Conservation (phyloP, 148 eudicot species). For the Limonium bicolor region DNA sequence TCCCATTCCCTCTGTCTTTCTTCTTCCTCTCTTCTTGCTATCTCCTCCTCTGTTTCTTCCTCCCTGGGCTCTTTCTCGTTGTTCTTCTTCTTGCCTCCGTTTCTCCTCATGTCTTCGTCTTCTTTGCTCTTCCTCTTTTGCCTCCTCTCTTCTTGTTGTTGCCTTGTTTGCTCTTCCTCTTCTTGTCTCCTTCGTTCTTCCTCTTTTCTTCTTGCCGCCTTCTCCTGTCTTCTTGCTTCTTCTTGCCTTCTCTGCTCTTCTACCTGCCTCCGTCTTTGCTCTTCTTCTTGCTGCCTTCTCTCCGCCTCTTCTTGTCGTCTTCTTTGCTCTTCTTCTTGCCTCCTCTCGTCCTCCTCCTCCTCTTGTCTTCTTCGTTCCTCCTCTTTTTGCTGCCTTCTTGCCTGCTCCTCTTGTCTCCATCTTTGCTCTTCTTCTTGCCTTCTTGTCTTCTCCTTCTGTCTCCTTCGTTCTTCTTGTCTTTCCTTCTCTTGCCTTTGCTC, state of each 20-base stretch:
- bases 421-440: background rate
- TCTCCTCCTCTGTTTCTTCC: constrained; percentile 3
- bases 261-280: constrained; percentile 1
- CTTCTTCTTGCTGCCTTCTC: background rate
- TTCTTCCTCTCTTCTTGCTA: too few species aligned
- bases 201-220: background rate
- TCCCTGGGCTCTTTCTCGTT: constrained; percentile 4
- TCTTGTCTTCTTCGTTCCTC: background rate
- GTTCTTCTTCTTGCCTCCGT: constrained; percentile 3
- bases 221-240: background rate
- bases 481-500: background rate
- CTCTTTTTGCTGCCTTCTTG: background rate
- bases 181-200: background rate
- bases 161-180: background rate
- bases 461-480: background rate
- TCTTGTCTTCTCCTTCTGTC: constrained; percentile 6
- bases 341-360: constrained; percentile 1
- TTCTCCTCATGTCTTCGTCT: background rate
- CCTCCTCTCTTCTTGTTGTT: constrained; percentile 3
- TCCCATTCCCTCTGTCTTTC: background rate
- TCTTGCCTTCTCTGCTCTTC: background rate
- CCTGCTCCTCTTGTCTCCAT: constrained; percentile 3
- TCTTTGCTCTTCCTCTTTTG: constrained; percentile 4
- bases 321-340: constrained; percentile 1
- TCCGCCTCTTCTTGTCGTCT: background rate